These are phyloP conservation scores for Gryganskiella cystojenkinii DNA, from an alignment of 192 early-diverging fungal species.

Conservation along the genomic window DNA sequence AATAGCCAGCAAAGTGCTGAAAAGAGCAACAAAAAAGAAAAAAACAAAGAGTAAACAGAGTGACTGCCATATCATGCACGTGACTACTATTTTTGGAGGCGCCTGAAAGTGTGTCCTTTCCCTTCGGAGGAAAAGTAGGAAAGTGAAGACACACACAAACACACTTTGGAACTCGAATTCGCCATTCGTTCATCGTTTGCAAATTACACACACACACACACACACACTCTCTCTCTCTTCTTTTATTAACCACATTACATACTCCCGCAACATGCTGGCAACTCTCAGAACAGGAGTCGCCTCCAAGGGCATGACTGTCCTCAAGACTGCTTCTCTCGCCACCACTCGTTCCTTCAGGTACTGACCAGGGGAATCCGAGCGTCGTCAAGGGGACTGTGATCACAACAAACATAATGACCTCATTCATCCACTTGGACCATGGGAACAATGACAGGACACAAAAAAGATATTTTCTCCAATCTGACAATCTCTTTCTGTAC, in stretches of 20 bases:
- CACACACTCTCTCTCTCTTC: not conserved
- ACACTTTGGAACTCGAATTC: too few species aligned
- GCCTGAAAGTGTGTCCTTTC: too few species aligned
- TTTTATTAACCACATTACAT: not conserved
- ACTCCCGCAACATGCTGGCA: slow-evolving; percentile 22
- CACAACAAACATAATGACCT: not conserved
- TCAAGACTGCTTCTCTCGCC: slow-evolving; percentile 16
- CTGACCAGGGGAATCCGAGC: too few species aligned
- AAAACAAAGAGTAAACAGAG: slow-evolving; percentile 6
- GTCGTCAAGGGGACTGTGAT: too few species aligned
- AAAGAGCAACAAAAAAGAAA: slow-evolving; percentile 16
- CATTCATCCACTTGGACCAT: too few species aligned
- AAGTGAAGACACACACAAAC: too few species aligned
- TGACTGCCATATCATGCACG: slow-evolving; percentile 6
- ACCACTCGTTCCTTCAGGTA: slow-evolving; percentile 48
- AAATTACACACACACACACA: not conserved
- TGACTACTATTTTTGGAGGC: not conserved
- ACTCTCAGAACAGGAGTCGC: slow-evolving; percentile 36
- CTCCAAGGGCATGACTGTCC: slow-evolving; percentile 16
- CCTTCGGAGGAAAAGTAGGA: too few species aligned
- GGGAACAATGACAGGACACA: too few species aligned
- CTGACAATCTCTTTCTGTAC: too few species aligned
- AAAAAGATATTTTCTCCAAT: too few species aligned
- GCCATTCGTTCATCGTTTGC: not conserved
- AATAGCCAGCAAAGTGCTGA: not conserved